Evolutionary conservation across 768 basidiomycete genomes (phyloP), one percentile per base, ranked within the genome.

Genomic region (Hebeloma cylindrosporum): DNA sequence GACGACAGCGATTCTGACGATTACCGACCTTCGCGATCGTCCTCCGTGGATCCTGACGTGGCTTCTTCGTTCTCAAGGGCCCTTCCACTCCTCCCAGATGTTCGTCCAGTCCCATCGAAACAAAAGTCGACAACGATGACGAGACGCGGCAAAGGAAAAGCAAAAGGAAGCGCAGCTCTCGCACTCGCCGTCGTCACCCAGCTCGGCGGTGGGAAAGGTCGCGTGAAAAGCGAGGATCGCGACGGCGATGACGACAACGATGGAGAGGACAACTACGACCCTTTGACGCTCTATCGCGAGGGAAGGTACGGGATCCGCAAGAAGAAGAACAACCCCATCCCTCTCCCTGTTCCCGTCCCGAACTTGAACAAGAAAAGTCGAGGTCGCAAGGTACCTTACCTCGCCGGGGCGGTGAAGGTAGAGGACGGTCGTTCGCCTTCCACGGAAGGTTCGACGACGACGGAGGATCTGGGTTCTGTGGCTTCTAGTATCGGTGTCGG

Each of bases 291-390:
- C 18, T 57, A 59, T 33, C 52, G 46, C 23, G 58, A 59, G 28
- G 58, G 57, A 2, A 46, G 32, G 13, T 40, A 48, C 20, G 51
- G 52, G 5, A 52, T 57, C n/a, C 45, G 54, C 26, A 67, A 60
- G 52, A 48, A 64, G 40, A 63, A 63, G 51, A 68, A 66, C 41
- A 54, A 56, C 17, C 57, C 62, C 10, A 64, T 70, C 36, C 68
- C 70, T 1, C 57, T 75, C 27, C 80, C 80, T 13, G 67, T 80
- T 7, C 79, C 80, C 9, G 69, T 82, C 1, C 79, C 80, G 10
- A 76, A 82, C 57, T 66, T 83, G 43, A 81, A 74, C 40, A 83
- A 83, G 68, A 82, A 78, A 56, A 78, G 77, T 31, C 71, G 81
- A 10, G 81, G 81, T 8, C 65, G 81, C 25, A 74, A 77, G 47